These are phyloP conservation scores for Acrocalymma vagum DNA, from an alignment of 2,329 filamentous ascomycete genomes.

Conservation along the genomic window DNA sequence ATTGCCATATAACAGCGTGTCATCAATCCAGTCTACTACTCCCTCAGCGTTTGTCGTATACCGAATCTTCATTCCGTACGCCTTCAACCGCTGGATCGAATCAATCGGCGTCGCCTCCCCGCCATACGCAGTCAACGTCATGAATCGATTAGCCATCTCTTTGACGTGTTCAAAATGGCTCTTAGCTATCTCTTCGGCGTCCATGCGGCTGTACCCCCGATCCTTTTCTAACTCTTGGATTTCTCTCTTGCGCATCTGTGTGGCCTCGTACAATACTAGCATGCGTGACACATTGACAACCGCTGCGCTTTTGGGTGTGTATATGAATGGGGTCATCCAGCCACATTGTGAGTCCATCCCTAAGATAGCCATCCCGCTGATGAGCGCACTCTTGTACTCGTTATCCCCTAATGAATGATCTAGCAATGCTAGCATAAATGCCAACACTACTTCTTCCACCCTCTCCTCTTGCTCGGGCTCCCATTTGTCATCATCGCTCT, in stretches of 20 bases:
- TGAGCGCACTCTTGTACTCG: conserved; percentile 14
- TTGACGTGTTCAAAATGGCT: conserved; percentile 6
- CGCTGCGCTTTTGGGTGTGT: conserved; percentile 10
- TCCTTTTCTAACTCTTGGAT: conserved; percentile 2
- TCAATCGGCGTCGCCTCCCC: conserved; percentile 8
- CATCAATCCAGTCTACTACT: conserved; percentile 10
- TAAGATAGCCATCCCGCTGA: conserved; percentile 13
- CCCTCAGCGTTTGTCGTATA: conserved; percentile 8
- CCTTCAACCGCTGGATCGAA: conserved; percentile 3
- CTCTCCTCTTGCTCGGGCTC: conserved; percentile 3
- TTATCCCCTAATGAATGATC: conserved; percentile 10
- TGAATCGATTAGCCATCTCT: conserved; percentile 10
- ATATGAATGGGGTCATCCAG: conserved; percentile 11
- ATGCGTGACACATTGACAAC: conserved; percentile 10
- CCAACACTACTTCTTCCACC: conserved; percentile 7
- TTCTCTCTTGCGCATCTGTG: not conserved
- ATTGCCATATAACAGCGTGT: conserved; percentile 15
- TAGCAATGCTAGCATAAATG: conserved; percentile 12
- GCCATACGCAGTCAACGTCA: conserved; percentile 4
- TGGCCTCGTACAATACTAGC: conserved; percentile 8
- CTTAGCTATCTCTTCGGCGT: not conserved
- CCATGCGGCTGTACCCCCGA: conserved; percentile 1
- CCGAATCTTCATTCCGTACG: conserved; percentile 14
- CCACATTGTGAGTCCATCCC: conserved; percentile 5
- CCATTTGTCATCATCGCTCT: conserved; percentile 1